Evolutionary conservation across 495 filamentous ascomycete species (phyloP).

Genomic region (Friedmanniomyces endolithicus): DNA sequence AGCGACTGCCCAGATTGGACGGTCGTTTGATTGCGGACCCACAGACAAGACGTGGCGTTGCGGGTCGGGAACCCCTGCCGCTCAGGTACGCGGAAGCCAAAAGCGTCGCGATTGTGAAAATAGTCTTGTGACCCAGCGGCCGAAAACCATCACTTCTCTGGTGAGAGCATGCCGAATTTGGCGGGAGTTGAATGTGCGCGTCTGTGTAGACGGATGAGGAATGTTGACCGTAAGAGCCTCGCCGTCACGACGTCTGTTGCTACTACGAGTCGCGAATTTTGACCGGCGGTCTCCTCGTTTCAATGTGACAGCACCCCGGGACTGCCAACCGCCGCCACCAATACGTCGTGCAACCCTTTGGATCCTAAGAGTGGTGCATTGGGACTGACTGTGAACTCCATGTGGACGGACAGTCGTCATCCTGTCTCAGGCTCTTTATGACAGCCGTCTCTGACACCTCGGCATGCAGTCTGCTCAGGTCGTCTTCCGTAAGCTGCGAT

Average conservation of each 20-base stretch:
- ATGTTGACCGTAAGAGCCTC: too few species aligned
- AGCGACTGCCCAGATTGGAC: background rate
- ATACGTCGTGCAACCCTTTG: background rate
- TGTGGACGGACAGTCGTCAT: too few species aligned
- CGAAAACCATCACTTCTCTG: background rate
- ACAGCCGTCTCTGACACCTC: background rate
- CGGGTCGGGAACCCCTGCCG: background rate
- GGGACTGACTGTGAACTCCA: too few species aligned
- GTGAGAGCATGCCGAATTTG: background rate
- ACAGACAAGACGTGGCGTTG: background rate
- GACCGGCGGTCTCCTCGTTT: background rate
- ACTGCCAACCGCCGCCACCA: background rate
- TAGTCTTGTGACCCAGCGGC: background rate
- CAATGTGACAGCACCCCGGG: background rate
- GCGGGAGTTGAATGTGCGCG: background rate
- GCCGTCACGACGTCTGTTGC: background rate
- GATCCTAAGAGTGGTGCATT: background rate
- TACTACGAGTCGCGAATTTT: too few species aligned
- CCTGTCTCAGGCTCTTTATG: too few species aligned
- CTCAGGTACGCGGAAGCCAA: slow-evolving; percentile 1
- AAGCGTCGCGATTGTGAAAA: background rate
- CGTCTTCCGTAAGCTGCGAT: background rate
- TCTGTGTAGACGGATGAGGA: background rate
- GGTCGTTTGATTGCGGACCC: background rate
- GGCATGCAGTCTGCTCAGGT: background rate